Conservation (phyloP, 139 green algal species). For the Coelastrella sp. region DNA sequence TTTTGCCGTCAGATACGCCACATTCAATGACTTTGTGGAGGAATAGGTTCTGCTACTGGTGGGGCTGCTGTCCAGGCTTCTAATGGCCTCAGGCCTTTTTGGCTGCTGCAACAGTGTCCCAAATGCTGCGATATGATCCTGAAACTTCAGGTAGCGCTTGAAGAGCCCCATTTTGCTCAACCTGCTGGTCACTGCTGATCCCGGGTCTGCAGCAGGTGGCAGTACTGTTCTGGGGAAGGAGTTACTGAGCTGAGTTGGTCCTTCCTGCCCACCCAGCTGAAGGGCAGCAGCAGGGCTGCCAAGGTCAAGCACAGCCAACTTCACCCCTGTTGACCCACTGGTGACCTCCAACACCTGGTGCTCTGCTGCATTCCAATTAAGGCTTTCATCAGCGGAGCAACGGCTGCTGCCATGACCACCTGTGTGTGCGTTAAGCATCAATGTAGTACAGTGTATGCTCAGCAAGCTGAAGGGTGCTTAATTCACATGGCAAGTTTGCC, state of each 20-base stretch:
- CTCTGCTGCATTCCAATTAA: conserved; percentile 15
- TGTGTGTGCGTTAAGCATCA: neutral
- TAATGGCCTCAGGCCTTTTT: neutral
- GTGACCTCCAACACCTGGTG: neutral
- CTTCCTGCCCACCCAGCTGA: neutral
- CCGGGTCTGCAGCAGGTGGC: neutral
- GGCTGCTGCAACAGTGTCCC: neutral
- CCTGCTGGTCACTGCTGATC: neutral
- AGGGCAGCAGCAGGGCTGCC: neutral
- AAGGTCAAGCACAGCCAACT: neutral
- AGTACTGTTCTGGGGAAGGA: neutral
- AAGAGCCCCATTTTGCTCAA: neutral
- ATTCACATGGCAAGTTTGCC: too few species aligned
- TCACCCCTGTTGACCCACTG: neutral
- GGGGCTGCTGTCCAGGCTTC: neutral
- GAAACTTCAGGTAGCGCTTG: neutral
- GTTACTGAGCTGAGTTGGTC: neutral
- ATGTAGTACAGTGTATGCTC: neutral
- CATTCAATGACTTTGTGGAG: neutral
- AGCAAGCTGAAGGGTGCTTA: too few species aligned
- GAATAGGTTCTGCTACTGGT: neutral
- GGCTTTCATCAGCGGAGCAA: neutral
- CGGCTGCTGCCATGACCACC: neutral
- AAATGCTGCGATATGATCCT: neutral
- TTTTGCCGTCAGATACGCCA: neutral